Base-by-base conservation (phyloP, 1,284 basidiomycete genomes). In the Lentinula novae-zelandiae region DNA sequence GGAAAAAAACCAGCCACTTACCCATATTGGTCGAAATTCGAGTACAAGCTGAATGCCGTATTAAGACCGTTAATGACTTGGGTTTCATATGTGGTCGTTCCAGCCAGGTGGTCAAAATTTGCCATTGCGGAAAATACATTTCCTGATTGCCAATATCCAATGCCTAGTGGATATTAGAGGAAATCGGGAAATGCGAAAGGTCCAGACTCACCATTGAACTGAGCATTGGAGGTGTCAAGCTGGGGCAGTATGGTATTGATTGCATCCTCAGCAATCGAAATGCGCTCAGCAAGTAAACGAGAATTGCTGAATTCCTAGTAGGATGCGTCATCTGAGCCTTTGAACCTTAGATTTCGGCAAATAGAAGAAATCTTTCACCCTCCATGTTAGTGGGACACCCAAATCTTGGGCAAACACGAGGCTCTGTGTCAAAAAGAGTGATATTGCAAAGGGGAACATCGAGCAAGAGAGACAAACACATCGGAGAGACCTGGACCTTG, bases 71-170 rank as follows among this genome's bases (percentile, higher is more conserved):
- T 70, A 5, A 76, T 66, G 9, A 81, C 79, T 10, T 64, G 62
- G 2, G 68, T 71, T 52, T 76, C 62, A 63, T 79, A 77, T 7
- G 68, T 70, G 3, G 68, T 75, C 3, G 71, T 74, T 9, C 69
- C 68, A 1, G 76, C 70, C 17, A 73, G 66, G 42, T 72, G 67
- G 62, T 81, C 79, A 49, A 79, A 76, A 54, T 78, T 76, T 1
- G 78, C 80, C 72, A 79, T 73, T 15, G 74, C 76, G 10, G 78
- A 78, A 68, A 73, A 78, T 5, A 76, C 78, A 56, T 81, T 82
- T 2, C 72, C 81, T n/a, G 78, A 72, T 62, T 80, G 77, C 79
- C 81, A 82, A 63, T 73, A 82, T 49, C 78, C 72, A 40, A 82
- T 75, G 7, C 75, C 78, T 81, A 20, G 50, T 49, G 39, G 53